These are phyloP conservation scores for Vaccinium darrowii DNA, from an alignment of 148 eudicot genomes.

Conservation along the genomic window DNA sequence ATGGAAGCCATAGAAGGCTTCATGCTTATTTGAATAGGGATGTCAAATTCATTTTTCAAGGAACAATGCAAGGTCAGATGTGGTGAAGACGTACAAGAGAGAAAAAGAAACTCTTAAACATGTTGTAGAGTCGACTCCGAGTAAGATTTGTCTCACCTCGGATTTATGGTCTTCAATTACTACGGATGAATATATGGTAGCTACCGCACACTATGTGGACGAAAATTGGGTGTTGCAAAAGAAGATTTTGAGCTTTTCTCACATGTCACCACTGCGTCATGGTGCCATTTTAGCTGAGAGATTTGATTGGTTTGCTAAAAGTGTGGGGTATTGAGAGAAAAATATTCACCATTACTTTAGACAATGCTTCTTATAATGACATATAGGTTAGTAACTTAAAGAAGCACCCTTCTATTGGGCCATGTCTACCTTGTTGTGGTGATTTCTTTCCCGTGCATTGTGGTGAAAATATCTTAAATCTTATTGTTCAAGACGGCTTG, in stretches of 20 bases:
- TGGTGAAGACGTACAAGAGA: neutral
- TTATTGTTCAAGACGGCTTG: constrained; percentile 24
- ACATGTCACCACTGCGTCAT: constrained; percentile 10
- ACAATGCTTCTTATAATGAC: constrained; percentile 28
- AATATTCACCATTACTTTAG: constrained; percentile 19
- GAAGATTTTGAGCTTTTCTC: constrained; percentile 9
- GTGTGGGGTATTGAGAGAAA: constrained; percentile 18
- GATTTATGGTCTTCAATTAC: constrained; percentile 22
- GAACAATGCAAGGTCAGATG: neutral
- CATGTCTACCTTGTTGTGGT: constrained; percentile 18
- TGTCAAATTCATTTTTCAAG: neutral
- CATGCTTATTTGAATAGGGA: neutral
- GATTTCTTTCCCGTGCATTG: constrained; percentile 20
- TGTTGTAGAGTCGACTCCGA: neutral
- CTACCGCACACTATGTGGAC: constrained; percentile 25
- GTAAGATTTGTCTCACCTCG: constrained; percentile 14
- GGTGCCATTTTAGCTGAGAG: constrained; percentile 20
- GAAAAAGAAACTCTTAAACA: neutral
- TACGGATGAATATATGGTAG: constrained; percentile 3
- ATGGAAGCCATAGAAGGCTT: no score
- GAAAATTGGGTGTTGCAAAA: constrained; percentile 15
- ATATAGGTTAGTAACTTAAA: constrained; percentile 3
- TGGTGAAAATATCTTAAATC: constrained; percentile 23
- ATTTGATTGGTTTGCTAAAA: constrained; percentile 3
- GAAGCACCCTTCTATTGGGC: constrained; percentile 7